Evolutionary conservation across 495 filamentous ascomycete species (phyloP).

Genomic region (Sordaria brevicollis): DNA sequence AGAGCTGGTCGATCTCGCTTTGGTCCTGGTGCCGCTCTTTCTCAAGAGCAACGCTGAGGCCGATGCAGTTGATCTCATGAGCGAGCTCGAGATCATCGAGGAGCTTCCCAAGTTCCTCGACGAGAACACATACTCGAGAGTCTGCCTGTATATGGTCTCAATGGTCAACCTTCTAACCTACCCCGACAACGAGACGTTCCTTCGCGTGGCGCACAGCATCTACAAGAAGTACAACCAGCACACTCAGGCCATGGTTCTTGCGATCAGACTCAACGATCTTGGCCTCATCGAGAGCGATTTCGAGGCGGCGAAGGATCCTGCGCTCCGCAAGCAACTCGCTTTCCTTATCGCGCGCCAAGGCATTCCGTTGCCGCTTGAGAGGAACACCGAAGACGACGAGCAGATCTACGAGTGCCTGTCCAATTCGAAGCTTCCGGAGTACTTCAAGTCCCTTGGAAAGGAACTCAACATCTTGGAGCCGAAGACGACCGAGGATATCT

Average conservation of each 20-base stretch:
- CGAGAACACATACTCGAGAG: slow-evolving; percentile 83
- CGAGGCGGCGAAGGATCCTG: slow-evolving; percentile 62
- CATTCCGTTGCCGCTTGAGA: slow-evolving; percentile 62
- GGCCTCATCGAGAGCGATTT: slow-evolving; percentile 73
- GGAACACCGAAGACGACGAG: slow-evolving; percentile 42
- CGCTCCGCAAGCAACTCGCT: slow-evolving; percentile 87
- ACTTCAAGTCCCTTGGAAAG: slow-evolving; percentile 90
- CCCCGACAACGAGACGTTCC: slow-evolving; percentile 91
- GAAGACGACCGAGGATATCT: slow-evolving; percentile 96
- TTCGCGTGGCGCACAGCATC: slow-evolving; percentile 80
- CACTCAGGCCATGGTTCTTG: slow-evolving; percentile 85
- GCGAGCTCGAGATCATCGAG: slow-evolving; percentile 93
- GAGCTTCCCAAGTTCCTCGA: slow-evolving; percentile 83
- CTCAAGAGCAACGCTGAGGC: slow-evolving; percentile 96
- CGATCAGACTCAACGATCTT: slow-evolving; percentile 82
- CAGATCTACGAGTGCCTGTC: slow-evolving; percentile 72
- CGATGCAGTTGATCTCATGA: slow-evolving; percentile 93
- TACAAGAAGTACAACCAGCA: slow-evolving; percentile 87
- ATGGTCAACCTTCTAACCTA: slow-evolving; percentile 97
- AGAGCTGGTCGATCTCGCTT: slow-evolving; percentile 73
- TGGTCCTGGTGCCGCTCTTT: slow-evolving; percentile 85
- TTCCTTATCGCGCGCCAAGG: slow-evolving; percentile 88
- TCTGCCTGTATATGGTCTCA: slow-evolving; percentile 97
- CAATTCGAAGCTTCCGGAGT: slow-evolving; percentile 77
- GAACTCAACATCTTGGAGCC: slow-evolving; percentile 95